phyloP scores from a whole-genome alignment of 2,329 filamentous ascomycete genomes.

The Penicillium corylophilum region DNA sequence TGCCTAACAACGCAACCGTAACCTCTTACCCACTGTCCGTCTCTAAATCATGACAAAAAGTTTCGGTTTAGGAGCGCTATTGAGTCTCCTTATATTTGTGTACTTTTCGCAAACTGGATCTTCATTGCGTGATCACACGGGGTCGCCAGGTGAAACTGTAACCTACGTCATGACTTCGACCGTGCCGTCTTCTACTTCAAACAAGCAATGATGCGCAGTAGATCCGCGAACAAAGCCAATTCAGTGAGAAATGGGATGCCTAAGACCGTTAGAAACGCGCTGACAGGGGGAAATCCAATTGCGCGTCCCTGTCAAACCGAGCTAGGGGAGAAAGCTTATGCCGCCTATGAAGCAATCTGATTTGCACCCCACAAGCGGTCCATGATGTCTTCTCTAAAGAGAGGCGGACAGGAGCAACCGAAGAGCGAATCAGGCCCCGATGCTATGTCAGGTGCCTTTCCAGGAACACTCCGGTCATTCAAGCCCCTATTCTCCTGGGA shows the following conservation, averaged over 20 bases:
- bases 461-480: not conserved
- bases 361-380: not conserved
- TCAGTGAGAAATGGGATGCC: no score
- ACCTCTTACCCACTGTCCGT: not conserved
- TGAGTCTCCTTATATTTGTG: not conserved
- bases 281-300: not conserved
- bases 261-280: no score
- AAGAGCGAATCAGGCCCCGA: not conserved
- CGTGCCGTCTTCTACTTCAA: not conserved
- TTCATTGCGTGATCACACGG: not conserved
- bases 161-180: not conserved
- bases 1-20: not conserved
- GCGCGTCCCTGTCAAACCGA: not conserved
- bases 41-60: not conserved
- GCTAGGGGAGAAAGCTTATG: not conserved
- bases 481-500: not conserved
- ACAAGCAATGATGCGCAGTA: no score
- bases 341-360: not conserved
- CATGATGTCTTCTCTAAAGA: slow-evolving; percentile 9
- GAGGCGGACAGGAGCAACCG: not conserved
- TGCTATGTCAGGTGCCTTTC: not conserved
- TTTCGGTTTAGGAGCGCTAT: not conserved
- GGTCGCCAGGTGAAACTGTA: not conserved
- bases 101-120: not conserved
- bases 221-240: no score